phyloP scores from a whole-genome alignment of 2,329 filamentous ascomycete species.

The Beauveria australis region DNA sequence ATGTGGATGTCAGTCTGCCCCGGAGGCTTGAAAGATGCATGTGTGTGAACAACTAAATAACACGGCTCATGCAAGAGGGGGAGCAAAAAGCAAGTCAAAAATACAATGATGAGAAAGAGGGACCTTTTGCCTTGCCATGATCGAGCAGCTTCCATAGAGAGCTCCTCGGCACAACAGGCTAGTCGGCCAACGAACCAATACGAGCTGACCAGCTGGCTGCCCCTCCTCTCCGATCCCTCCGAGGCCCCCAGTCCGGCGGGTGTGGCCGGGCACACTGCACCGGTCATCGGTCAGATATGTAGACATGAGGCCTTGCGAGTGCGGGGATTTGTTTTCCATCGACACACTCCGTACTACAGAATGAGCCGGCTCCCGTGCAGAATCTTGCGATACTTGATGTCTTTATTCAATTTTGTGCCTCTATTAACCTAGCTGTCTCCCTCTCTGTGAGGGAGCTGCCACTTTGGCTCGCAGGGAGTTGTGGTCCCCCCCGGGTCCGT shows the following conservation, averaged over 20 bases:
- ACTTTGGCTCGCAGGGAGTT: too few relatives aligned
- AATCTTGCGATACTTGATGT: too few relatives aligned
- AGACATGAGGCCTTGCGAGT: background rate
- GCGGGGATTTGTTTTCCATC: background rate
- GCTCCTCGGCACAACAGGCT: background rate
- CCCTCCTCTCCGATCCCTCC: constrained; percentile 1
- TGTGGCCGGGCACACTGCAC: background rate
- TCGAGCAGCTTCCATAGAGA: background rate
- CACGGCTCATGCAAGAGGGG: background rate
- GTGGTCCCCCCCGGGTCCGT: too few relatives aligned
- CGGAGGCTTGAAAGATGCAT: background rate
- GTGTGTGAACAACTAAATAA: background rate
- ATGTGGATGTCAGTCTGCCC: background rate
- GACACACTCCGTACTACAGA: background rate
- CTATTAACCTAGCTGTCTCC: too few relatives aligned
- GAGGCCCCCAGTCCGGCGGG: background rate
- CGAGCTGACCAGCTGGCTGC: background rate
- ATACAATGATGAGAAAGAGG: background rate
- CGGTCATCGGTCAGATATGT: background rate
- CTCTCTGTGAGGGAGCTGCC: too few relatives aligned
- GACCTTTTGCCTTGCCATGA: background rate
- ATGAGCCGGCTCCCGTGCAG: too few relatives aligned
- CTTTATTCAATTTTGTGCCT: too few relatives aligned
- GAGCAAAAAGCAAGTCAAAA: background rate
- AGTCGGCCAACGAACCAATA: background rate